Percentiles rank a stretch among this genome's conserved stretches.
phyloP scores from a whole-genome alignment of 2,329 filamentous ascomycete genomes.

The Trichoderma semiorbis region DNA sequence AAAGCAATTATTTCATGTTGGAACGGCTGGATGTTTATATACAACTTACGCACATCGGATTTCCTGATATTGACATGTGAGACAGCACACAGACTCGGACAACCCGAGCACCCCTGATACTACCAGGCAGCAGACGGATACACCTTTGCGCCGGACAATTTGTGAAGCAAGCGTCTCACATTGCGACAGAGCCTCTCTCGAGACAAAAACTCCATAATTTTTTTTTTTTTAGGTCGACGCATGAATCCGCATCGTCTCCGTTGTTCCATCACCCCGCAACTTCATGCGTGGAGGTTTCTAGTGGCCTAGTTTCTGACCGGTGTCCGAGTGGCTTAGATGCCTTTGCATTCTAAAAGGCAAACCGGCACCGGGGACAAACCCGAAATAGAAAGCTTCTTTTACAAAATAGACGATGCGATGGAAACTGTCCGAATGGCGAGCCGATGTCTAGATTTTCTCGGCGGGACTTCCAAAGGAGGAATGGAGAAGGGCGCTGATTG shows the following conservation, averaged over 20 bases:
- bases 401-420: neutral
- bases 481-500: neutral
- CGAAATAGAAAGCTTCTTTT: neutral
- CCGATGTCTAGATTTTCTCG: neutral
- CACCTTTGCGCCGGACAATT: neutral
- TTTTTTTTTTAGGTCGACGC: neutral
- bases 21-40: neutral
- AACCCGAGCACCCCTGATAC: conserved; percentile 6
- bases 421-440: neutral
- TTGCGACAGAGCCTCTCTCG: neutral
- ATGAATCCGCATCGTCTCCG: neutral
- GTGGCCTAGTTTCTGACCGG: neutral
- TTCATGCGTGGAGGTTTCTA: neutral
- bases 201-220: neutral
- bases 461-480: neutral
- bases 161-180: neutral
- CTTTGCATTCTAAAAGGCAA: neutral
- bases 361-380: neutral
- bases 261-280: neutral
- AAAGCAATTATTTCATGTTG: neutral
- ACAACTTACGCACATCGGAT: neutral
- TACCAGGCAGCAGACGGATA: neutral
- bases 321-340: neutral
- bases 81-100: conserved; percentile 2
- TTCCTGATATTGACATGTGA: neutral